Base-by-base conservation (phyloP, 495 filamentous ascomycete genomes). In the Penicillium odoratum region DNA sequence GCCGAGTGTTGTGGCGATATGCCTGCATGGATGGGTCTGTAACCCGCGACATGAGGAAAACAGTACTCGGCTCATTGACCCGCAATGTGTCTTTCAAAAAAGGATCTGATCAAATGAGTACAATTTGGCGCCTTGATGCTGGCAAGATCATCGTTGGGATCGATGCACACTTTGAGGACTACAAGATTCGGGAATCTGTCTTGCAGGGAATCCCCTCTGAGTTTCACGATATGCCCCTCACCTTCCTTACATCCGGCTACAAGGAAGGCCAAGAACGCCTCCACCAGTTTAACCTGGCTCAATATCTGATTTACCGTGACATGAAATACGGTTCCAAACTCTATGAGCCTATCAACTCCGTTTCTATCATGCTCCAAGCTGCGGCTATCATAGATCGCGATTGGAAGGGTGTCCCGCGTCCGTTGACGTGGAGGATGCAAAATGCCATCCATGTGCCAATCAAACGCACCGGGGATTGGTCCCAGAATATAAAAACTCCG, bases 1-100 rank as follows among this genome's bases (percentile, higher is more conserved):
- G 74, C 51, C 72, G 76, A 2, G 76, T 81, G 4, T 44, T 82
- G 11, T 83, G 80, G 80, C 64, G 67, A 44, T 77, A 77, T 63
- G 76, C 80, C 7, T 81, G 78, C 58, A 67, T 80, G 63, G 34
- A 70, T n/a, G 59, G 64, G 3, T 16, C 21, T n/a, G 69, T 73
- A 21, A 76, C 66, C 40, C 53, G 55, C 43, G 53, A 63, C 2
- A 80, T 78, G 74, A 61, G 56, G 30, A 62, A 69, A n/a, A 48
- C 59, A 10, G 64, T 77, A 9, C 40, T 67, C 30, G 57, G 31
- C 18, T 71, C 71, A 15, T 57, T 79, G 11, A 15, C 28, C 33
- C 60, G 70, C 53, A 71, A 69, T 38, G 58, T 56, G 7, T 43
- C 63, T 4, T 18, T 36, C 0, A 50, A 48, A 13, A 52, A 61